phyloP scores from a whole-genome alignment of 352 stramenopile genomes.

The Pythium insidiosum region DNA sequence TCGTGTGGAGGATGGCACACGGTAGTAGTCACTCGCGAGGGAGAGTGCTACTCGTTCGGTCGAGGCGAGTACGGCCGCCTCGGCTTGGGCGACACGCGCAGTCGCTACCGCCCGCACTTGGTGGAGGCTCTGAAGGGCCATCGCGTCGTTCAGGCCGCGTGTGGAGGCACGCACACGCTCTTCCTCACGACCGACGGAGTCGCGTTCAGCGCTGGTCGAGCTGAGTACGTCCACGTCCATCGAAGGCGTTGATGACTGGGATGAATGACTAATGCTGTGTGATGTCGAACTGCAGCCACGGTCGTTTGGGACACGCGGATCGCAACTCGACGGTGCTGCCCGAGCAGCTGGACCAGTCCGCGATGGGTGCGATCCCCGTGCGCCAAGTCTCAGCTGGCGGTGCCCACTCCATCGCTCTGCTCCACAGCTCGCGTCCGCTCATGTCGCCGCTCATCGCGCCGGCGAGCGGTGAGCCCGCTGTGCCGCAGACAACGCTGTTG shows the following conservation, averaged over 20 bases:
- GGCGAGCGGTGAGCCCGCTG: constrained; percentile 1
- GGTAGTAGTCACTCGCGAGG: constrained; percentile 62
- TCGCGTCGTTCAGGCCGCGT: constrained; percentile 61
- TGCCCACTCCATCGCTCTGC: constrained; percentile 62
- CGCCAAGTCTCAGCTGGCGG: constrained; percentile 65
- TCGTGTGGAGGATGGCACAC: constrained; percentile 84
- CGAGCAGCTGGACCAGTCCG: constrained; percentile 29
- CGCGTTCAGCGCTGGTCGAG: constrained; percentile 71
- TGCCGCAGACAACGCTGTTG: constrained; percentile 12
- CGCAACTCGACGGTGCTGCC: constrained; percentile 47
- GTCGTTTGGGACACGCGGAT: constrained; percentile 47
- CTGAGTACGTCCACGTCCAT: constrained; percentile 73
- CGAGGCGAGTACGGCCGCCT: constrained; percentile 78
- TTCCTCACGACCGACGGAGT: constrained; percentile 83
- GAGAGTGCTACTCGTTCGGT: constrained; percentile 69
- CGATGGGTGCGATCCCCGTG: constrained; percentile 42
- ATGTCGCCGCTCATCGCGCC: constrained; percentile 58
- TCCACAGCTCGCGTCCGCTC: constrained; percentile 49
- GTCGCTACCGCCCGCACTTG: constrained; percentile 52
- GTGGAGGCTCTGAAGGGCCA: constrained; percentile 58
- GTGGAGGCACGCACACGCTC: constrained; percentile 74
- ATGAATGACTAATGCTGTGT: too few species aligned
- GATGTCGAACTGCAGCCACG: constrained; percentile 57
- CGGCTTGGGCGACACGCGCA: constrained; percentile 76
- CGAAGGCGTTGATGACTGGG: too few species aligned